A percentile compares a stretch with the other conserved stretches of the same genome.
phyloP scores from a whole-genome alignment of 2,329 filamentous ascomycete species.

The Aspergillus sp. region DNA sequence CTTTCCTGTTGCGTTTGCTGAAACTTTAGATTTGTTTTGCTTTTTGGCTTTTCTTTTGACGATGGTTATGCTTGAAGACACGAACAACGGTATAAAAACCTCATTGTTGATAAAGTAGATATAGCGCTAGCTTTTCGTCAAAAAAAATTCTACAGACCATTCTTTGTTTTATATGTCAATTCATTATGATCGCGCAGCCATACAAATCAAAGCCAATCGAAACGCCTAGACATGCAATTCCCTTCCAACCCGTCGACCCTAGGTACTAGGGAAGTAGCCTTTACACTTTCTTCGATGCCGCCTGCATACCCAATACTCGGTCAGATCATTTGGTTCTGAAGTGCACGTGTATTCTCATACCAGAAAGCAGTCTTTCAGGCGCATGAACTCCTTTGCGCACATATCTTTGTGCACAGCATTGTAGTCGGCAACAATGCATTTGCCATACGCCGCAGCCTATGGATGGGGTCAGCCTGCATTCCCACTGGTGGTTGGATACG shows the following conservation, averaged over 20 bases:
- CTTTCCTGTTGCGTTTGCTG: conserved; percentile 71
- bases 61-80: neutral
- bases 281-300: conserved; percentile 51
- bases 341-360: conserved; percentile 49
- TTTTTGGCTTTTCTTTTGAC: conserved; percentile 6
- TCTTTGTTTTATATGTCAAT: neutral
- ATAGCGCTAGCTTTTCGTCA: neutral
- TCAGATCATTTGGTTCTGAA: neutral
- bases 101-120: neutral
- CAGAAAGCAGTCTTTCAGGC: conserved; percentile 81
- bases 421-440: conserved; percentile 87
- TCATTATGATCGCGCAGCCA: neutral
- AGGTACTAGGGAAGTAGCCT: neutral
- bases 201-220: neutral
- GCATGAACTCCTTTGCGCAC: conserved; percentile 80
- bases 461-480: conserved; percentile 13
- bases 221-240: conserved; percentile 1
- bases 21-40: conserved; percentile 56
- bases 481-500: too few species aligned
- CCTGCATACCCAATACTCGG: conserved; percentile 34
- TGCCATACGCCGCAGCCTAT: conserved; percentile 81
- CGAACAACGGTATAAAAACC: neutral
- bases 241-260: neutral
- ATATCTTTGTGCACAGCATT: conserved; percentile 88
- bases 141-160: neutral